Evolutionary conservation across 2,329 filamentous ascomycete species (phyloP), one percentile per base, ranked within the genome.

Genomic region (Tolypocladium album): DNA sequence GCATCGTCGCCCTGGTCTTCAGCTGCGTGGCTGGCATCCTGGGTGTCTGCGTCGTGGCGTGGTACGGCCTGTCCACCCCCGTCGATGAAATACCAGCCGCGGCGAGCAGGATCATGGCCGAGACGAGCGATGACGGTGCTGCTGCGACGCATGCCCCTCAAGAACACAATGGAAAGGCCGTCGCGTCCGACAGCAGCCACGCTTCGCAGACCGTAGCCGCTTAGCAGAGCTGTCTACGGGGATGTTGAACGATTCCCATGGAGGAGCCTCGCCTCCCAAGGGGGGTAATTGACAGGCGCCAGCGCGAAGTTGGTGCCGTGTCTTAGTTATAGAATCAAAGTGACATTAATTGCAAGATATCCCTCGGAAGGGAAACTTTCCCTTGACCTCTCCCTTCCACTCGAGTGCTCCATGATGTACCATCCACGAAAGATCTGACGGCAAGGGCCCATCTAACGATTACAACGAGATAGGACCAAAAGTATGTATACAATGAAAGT

Each of bases 1-100:
- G 90, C 9, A 88, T 89, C 52, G 82, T 91, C 1, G 90, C 90
- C 13, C 74, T 94, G 65, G 86, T 87, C 2, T 90, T 93, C 68
- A 90, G 87, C 67, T 82, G 82, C 63, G 63, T 92, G 3, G 81
- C 81, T 20, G 90, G 88, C 2, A 76, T 92, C 56, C 65, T 90
- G 8, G 90, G 90, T 11, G 78, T 92, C 66, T 79, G 74, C 0
- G 82, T 84, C 15, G 85, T 94, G 59, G 80, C 78, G 1, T 86
- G 87, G 63, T 92, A 89, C 71, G 87, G 85, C 2, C 56, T 68
- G 36, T 60, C 66, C n/a, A 61, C 63, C 27, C 62, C 66, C 17
- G 36, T 62, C 22, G 60, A 66, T 5, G 59, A 60, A 13, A 58
- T 52, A 4, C 63, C 65, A n/a, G 17, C 31, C 13, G 59, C 53